Base-by-base conservation (phyloP, 768 basidiomycete genomes). In the Macrolepiota albuminosa region DNA sequence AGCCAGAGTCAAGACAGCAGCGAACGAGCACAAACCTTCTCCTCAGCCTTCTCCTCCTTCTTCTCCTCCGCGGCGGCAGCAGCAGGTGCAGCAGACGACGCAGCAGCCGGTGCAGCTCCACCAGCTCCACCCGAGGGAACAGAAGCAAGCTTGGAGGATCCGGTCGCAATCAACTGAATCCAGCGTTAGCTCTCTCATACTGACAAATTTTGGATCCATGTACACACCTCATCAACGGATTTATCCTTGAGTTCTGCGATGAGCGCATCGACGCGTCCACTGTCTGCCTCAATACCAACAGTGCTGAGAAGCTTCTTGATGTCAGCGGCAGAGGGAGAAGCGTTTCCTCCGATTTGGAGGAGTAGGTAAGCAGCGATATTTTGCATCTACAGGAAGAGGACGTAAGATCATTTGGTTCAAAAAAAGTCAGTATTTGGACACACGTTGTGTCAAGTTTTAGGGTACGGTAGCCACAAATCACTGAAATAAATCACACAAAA, bases 351-450 rank as follows among this genome's bases (percentile, higher is more conserved):
- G 72, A 86, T 84, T 75, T 91, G 89, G 78, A 98, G 94, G 73
- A 99, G 93, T 61, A 99, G 87, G 83, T 97, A 98, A 66, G 94
- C 93, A 78, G 94, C 95, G 75, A 98, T 80, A 72, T 94, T 79
- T 77, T 91, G 91, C 92, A 94, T 94, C 89, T 91, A 39, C 33
- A 43, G 29, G 66, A 10, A 43, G 24, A 52, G 33, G 7, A 54
- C 34, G 31, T n/a, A 16, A 29, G 29, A n/a, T 26, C 18, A 4
- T 26, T 40, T n/a, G 14, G 31, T n/a, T 47, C 26, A 52, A 29
- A 2, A 37, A 39, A 60, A 34, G 18, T 3, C 42, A 21, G 26
- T 6, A 39, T 13, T 36, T 6, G 29, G 18, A 66, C 76, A 56
- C 64, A 84, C 84, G 82, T 84, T 82, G 53, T 66, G 69, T 71